phyloP scores from a whole-genome alignment of 768 basidiomycete species.

The Suillus paluster region DNA sequence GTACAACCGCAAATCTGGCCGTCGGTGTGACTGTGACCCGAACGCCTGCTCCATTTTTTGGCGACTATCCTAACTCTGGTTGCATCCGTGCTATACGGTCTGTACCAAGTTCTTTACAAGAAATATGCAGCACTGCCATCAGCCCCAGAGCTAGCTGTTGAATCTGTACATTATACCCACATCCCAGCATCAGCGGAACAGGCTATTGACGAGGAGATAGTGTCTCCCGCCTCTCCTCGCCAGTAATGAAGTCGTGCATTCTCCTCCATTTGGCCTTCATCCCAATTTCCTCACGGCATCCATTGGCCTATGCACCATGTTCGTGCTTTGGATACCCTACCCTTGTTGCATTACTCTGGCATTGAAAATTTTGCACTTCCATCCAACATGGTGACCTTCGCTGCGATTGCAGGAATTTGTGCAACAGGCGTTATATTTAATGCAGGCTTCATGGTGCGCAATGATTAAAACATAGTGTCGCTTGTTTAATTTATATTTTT shows the following conservation, averaged over 20 bases:
- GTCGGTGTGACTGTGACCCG: neutral
- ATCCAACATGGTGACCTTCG: slow-evolving; percentile 43
- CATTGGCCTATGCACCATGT: slow-evolving; percentile 80
- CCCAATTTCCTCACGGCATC: slow-evolving; percentile 80
- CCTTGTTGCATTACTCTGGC: slow-evolving; percentile 68
- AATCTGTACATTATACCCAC: slow-evolving; percentile 46
- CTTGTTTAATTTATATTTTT: slow-evolving; percentile 3
- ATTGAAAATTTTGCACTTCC: slow-evolving; percentile 75
- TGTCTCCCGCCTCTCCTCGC: slow-evolving; percentile 14
- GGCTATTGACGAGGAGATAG: slow-evolving; percentile 22
- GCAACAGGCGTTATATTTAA: slow-evolving; percentile 79
- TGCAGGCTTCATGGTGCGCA: slow-evolving; percentile 79
- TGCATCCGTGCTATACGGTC: slow-evolving; percentile 72
- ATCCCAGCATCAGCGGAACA: slow-evolving; percentile 45
- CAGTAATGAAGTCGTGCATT: slow-evolving; percentile 45
- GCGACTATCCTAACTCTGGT: slow-evolving; percentile 75
- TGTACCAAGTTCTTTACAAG: slow-evolving; percentile 89
- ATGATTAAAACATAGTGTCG: neutral
- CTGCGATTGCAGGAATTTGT: slow-evolving; percentile 70
- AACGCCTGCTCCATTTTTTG: slow-evolving; percentile 61
- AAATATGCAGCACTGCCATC: slow-evolving; percentile 71
- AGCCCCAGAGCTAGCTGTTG: slow-evolving; percentile 55
- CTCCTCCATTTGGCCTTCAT: slow-evolving; percentile 83
- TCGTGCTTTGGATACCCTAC: slow-evolving; percentile 80
- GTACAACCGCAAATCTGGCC: slow-evolving; percentile 2